Conservation (phyloP, 768 basidiomycete species). For the Phanerodontia chrysosporium region DNA sequence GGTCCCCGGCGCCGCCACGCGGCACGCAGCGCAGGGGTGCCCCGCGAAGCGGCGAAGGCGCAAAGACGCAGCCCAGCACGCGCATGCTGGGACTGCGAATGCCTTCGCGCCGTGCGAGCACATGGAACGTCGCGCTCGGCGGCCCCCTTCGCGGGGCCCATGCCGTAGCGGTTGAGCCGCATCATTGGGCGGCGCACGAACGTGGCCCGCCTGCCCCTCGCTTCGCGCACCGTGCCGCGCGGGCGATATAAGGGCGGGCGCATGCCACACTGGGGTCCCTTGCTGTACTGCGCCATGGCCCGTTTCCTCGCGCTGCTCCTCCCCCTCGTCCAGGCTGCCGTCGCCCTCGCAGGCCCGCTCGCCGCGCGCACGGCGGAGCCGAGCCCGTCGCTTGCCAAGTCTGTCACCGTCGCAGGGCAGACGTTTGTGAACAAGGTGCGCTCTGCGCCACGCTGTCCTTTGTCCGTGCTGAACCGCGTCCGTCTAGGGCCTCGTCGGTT, state of each 20-base stretch:
- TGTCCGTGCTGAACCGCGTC: not conserved
- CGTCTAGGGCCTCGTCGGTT: conserved; percentile 50
- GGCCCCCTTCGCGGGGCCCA: not conserved
- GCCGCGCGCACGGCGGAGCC: conserved; percentile 11
- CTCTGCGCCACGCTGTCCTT: not conserved
- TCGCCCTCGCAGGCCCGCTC: conserved; percentile 3
- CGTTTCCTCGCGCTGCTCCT: not conserved
- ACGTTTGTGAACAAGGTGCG: conserved; percentile 42
- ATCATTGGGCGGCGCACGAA: no score
- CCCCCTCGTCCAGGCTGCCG: not conserved
- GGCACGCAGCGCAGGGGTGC: no score
- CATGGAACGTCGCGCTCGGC: not conserved
- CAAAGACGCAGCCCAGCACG: no score
- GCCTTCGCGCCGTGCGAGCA: not conserved
- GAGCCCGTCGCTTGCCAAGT: conserved; percentile 21
- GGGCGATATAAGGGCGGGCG: not conserved
- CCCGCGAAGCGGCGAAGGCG: not conserved
- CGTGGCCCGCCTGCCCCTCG: no score
- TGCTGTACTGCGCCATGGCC: not conserved
- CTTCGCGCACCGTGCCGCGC: not conserved
- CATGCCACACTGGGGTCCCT: no score
- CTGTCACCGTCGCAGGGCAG: conserved; percentile 34
- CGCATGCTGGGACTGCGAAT: not conserved
- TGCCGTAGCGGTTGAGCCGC: no score
- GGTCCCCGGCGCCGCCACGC: no score